Percentiles rank a stretch among this genome's conserved stretches.
Conservation (phyloP, 2,329 filamentous ascomycete genomes). For the Talaromyces islandicus region DNA sequence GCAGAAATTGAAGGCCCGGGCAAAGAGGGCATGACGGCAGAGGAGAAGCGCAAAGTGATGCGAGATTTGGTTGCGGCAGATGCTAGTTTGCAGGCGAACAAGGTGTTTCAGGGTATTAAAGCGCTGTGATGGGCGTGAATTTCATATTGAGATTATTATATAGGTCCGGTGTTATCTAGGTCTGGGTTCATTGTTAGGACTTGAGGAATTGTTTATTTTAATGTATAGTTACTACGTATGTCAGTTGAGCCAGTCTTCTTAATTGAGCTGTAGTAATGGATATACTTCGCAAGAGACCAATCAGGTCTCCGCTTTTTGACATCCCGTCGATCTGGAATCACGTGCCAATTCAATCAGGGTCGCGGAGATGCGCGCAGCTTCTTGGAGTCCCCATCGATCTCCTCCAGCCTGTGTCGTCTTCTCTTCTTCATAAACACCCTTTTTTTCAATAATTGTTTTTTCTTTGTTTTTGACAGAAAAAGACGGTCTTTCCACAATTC, state of each 20-base stretch:
- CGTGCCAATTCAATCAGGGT: background rate
- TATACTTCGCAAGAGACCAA: background rate
- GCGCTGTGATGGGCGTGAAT: slow-evolving; percentile 29
- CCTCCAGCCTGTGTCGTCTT: background rate
- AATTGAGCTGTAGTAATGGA: background rate
- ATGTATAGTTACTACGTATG: background rate
- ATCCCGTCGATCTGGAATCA: background rate
- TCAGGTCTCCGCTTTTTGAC: background rate
- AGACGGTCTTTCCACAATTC: background rate
- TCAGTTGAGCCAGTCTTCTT: background rate
- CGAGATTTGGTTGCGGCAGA: slow-evolving; percentile 72
- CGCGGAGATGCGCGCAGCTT: background rate
- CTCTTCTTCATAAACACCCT: background rate
- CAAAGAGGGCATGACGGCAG: slow-evolving; percentile 53
- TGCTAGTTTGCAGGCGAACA: slow-evolving; percentile 55
- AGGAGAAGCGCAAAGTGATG: slow-evolving; percentile 73
- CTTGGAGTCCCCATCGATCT: background rate
- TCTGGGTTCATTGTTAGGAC: background rate
- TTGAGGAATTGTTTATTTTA: background rate
- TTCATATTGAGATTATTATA: background rate
- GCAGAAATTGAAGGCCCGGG: slow-evolving; percentile 59
- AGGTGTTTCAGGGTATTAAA: slow-evolving; percentile 45
- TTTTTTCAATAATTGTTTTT: background rate
- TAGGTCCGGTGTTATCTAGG: background rate
- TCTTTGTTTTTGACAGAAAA: background rate